Base-by-base conservation (phyloP, 257 asterid species). In the Solanum bulbocastanum region DNA sequence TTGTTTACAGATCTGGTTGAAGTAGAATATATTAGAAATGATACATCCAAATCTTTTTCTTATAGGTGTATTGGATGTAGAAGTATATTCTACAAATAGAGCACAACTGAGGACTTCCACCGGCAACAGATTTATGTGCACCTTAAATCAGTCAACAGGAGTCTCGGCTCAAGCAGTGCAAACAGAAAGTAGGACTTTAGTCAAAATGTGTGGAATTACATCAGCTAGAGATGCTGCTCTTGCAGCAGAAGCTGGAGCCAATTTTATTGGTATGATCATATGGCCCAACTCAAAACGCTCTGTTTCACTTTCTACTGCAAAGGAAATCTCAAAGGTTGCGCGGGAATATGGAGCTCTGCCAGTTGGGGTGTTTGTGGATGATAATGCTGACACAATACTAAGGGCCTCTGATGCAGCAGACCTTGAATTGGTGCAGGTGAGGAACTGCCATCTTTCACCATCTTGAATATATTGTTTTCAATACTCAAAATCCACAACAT, bases 281-380 rank as follows among this genome's bases (percentile, higher is more conserved):
- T 97, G 98, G 98, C 99, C 99, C 81, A 91, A 96, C 89, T 96
- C 99, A 27, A 96, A 95, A 89, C 94, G 99, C 49, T 94, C 99
- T 25, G 74, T 97, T 85, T 92, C 99, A 13, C 92, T 94, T 46
- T 76, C 92, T 86, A 91, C 91, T 90, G 99, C 99, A 20, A 97
- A 95, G 91, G 98, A 96, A 90, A 97, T 97, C 65, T 95, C 99
- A 12, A 92, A 91, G 89, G 96, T 91, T 66, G 96, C 98, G 16
- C 84, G 94, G 66, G 92, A 91, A 88, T 86, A 93, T 89, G 98
- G 99, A 87, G 97, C 98, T 49, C 90, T 91, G 88, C 97, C 98
- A 35, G 99, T 97, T 88, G 98, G 99, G 66, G 99, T 97, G 49
- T 97, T 97, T 87, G 99, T 95, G 8, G 97, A 96, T 75, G 99